Base-by-base conservation (phyloP, 352 stramenopile species). In the Aphanomyces cochlioides region DNA sequence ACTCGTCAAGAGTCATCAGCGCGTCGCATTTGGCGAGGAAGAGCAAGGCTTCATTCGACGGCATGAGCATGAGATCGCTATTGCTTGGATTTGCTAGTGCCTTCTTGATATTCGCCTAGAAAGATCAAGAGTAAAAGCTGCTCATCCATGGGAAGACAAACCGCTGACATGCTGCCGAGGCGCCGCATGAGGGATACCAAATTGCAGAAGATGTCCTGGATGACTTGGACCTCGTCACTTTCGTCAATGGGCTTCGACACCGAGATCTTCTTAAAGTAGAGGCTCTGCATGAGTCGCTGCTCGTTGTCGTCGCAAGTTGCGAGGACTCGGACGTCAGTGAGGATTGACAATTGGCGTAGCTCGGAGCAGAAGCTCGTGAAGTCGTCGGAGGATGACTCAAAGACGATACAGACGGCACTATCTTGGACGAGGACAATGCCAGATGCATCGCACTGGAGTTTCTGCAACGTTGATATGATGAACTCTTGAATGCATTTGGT, bases 261-360 rank as follows among this genome's bases (percentile, higher is more conserved):
- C 5, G 71, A 56, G 12, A 88, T 75, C 73, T 89, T 89, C 69
- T 84, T 85, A 38, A 89, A 87, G 75, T 87, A 89, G 19, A 90
- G 66, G 0, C 82, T 82, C 47, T 89, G 78, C 8, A 90, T 72
- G 8, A 89, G 71, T 5, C 81, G 73, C n/a, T 64, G 66, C 10
- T 73, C 69, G 64, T 86, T 76, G 66, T 86, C 78, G 66, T 90
- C 83, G 47, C 77, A 89, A 19, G 78, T 86, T n/a, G 80, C 83
- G 37, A 90, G 66, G 19, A 90, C 74, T 57, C 81, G 80, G 59
- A 90, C 78, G 10, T 89, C 77, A 13, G 88, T 68, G 21, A 86
- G 74, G 12, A 58, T 73, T 43, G 81, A 75, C 17, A 74, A 74
- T 47, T 66, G 56, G 12, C 56, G 36, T 28, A 89, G 68, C 56